Evolutionary conservation across 257 asterid genomes (phyloP).

Genomic region (Verbascum thapsus): DNA sequence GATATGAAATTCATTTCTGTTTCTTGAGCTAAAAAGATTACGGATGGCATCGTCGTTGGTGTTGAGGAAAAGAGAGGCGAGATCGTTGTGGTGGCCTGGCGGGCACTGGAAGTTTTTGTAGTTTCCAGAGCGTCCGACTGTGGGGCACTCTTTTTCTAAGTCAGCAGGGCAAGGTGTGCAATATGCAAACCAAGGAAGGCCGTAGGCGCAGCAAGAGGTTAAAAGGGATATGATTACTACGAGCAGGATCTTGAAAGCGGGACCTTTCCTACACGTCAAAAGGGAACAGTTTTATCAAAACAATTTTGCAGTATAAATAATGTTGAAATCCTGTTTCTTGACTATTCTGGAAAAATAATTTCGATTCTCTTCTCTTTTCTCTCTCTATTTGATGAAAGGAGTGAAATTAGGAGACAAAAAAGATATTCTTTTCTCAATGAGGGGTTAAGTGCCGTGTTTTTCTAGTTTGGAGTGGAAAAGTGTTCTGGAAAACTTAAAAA

Average conservation of each 20-base stretch:
- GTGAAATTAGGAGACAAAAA: too few relatives aligned
- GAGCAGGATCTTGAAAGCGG: slow-evolving; percentile 67
- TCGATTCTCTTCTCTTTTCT: too few relatives aligned
- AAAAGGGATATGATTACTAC: slow-evolving; percentile 65
- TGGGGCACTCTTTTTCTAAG: slow-evolving; percentile 65
- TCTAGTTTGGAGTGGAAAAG: too few relatives aligned
- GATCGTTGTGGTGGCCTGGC: slow-evolving; percentile 78
- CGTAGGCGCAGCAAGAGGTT: slow-evolving; percentile 78
- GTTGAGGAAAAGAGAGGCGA: slow-evolving; percentile 87
- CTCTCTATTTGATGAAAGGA: too few relatives aligned
- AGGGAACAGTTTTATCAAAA: too few relatives aligned
- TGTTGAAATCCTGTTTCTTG: too few relatives aligned
- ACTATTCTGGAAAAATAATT: not conserved
- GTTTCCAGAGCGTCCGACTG: slow-evolving; percentile 69
- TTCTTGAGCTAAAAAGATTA: slow-evolving; percentile 59
- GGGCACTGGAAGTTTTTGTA: slow-evolving; percentile 83
- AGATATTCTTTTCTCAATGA: too few relatives aligned
- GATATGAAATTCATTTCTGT: slow-evolving; percentile 58
- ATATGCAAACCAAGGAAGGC: slow-evolving; percentile 79
- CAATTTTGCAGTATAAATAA: too few relatives aligned
- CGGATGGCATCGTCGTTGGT: slow-evolving; percentile 95
- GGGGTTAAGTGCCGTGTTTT: too few relatives aligned
- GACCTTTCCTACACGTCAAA: slow-evolving; percentile 72
- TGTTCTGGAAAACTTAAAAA: too few relatives aligned
- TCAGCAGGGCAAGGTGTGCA: slow-evolving; percentile 84